Percentiles rank a stretch among this genome's conserved stretches.
phyloP scores from a whole-genome alignment of 257 asterid genomes.

The Nicotiana tabacum region DNA sequence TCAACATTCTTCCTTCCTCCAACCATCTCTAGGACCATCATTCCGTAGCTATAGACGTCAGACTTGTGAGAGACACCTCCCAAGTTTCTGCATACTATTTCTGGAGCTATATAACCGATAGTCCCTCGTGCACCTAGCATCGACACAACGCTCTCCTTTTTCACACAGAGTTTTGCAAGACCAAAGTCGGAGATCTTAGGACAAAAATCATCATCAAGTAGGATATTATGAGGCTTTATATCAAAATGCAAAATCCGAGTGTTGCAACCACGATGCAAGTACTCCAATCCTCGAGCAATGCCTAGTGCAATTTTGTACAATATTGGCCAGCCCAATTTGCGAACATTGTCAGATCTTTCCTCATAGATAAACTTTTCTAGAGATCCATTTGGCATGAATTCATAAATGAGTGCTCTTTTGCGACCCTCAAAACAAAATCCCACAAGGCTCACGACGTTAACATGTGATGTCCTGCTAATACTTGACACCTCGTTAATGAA shows the following conservation, averaged over 20 bases:
- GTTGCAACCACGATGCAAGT: not conserved
- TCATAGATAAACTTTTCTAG: constrained; percentile 27
- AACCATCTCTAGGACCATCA: constrained; percentile 20
- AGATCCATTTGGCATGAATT: constrained; percentile 41
- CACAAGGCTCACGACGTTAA: constrained; percentile 32
- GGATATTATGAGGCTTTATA: constrained; percentile 40
- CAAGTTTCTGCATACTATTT: constrained; percentile 18
- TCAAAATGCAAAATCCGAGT: constrained; percentile 4
- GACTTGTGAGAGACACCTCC: constrained; percentile 36
- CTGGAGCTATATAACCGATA: constrained; percentile 23
- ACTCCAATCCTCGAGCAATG: constrained; percentile 37
- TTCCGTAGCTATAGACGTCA: constrained; percentile 40
- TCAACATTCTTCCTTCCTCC: constrained; percentile 10
- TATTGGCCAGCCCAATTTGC: constrained; percentile 10
- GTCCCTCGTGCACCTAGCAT: no score
- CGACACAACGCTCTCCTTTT: no score
- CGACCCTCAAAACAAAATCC: constrained; percentile 35
- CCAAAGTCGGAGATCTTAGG: no score
- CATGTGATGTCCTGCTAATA: constrained; percentile 37
- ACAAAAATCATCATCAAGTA: constrained; percentile 2
- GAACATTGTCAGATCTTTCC: not conserved
- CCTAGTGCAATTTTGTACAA: constrained; percentile 24
- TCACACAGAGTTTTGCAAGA: no score
- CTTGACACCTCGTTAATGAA: not conserved
- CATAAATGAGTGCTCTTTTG: constrained; percentile 35